Percentiles rank a stretch among this genome's conserved stretches.
Evolutionary conservation across 345 rosid genomes (phyloP).

Genomic region (Populus davidiana): DNA sequence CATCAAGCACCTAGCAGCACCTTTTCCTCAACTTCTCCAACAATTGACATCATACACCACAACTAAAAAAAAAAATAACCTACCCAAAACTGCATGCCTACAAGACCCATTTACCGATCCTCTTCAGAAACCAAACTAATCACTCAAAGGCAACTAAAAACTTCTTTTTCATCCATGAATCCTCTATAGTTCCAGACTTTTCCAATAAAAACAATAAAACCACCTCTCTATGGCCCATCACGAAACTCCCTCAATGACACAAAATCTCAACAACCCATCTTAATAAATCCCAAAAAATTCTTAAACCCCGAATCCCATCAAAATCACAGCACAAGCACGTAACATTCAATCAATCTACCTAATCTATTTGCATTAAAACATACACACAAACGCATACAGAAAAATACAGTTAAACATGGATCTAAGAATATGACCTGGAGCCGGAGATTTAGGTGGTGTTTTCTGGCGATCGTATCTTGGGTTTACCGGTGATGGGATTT

Average conservation of each 20-base stretch:
- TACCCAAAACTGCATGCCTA: not conserved
- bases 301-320: not conserved
- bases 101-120: not conserved
- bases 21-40: not conserved
- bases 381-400: not conserved
- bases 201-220: not conserved
- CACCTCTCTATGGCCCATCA: not conserved
- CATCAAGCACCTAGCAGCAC: not conserved
- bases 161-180: not conserved
- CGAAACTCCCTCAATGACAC: not conserved
- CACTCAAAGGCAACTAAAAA: not conserved
- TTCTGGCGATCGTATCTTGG: not conserved
- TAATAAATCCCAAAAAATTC: not conserved
- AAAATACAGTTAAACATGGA: not conserved
- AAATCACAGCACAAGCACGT: not conserved
- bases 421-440: conserved; percentile 9
- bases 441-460: not conserved
- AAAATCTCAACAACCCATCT: not conserved
- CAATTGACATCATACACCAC: not conserved
- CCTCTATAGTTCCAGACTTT: not conserved
- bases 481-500: not conserved
- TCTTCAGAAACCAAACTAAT: not conserved
- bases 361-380: not conserved
- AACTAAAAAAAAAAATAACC: not conserved
- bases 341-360: not conserved